Base-by-base conservation (phyloP, 306 rosid genomes). In the Medicago arabica region DNA sequence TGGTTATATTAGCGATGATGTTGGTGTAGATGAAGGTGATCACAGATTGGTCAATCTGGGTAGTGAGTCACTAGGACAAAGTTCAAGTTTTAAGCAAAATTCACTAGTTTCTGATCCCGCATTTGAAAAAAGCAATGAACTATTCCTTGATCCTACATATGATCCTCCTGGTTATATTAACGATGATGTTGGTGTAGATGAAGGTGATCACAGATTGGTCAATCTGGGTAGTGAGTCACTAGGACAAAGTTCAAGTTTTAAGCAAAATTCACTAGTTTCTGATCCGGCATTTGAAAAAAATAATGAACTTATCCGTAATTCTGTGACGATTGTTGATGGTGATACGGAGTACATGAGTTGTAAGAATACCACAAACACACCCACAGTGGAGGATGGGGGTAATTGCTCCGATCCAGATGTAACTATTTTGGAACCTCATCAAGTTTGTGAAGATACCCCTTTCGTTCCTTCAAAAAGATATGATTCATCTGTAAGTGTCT, bases 321-420 rank as follows among this genome's bases (percentile, higher is more conserved):
- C 7, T 40, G 4, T 9, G 71, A 4, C n/a, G 15, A 39, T 13
- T 25, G 58, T 41, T 47, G 89, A 80, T 82, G 82, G 7, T 12
- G 15, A 43, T 43, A 12, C 10, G 15, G 62, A 16, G 36, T 21
- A 9, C 21, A 12, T 6, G 9, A 8, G n/a, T 57, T 50, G 34
- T 38, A 60, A 25, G 39, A 82, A 77, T 53, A 71, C 58, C 54
- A 43, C 71, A 54, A 44, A 38, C 77, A 71, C 17, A 36, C 13
- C 40, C 43, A 36, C 16, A 7, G 83, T 70, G 40, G 80, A 78
- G 28, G 76, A 55, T 47, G 80, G 15, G 34, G 74, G 51, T 54
- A 65, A 82, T 71, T 62, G 78, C 21, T 70, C 86, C 41, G 91
- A 89, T 44, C n/a, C 82, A 11, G 87, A 88, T 75, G 54, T 75